A percentile compares a stretch with the other conserved stretches of the same genome.
Evolutionary conservation across 1,284 basidiomycete species (phyloP).

Genomic region (Sanguinoderma infundibulare): DNA sequence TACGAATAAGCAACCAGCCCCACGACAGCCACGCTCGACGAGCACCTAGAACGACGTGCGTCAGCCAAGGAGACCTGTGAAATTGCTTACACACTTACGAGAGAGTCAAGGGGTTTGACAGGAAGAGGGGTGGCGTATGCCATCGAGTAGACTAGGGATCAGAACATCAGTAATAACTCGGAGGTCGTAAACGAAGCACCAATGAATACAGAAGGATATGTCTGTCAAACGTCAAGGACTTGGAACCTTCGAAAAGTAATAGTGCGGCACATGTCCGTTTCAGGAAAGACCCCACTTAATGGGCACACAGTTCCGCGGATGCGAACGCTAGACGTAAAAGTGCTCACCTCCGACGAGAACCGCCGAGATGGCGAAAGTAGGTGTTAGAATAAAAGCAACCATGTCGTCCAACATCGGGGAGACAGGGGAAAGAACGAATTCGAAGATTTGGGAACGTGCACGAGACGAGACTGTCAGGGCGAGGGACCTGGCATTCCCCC

Average conservation of each 20-base stretch:
- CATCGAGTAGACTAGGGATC: conserved; percentile 1
- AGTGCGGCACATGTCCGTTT: neutral
- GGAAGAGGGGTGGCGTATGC: conserved; percentile 6
- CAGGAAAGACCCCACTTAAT: neutral
- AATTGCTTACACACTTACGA: neutral
- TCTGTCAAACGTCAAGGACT: neutral
- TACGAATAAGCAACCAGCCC: neutral
- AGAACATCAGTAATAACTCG: neutral
- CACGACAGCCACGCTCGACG: neutral
- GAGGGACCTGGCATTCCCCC: neutral
- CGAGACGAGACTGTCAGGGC: neutral
- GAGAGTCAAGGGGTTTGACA: neutral
- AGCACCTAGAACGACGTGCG: neutral
- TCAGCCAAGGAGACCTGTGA: too few relatives aligned
- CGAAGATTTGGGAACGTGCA: neutral
- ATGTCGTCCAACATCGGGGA: conserved; percentile 5
- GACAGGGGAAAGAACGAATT: neutral
- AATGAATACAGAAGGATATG: neutral
- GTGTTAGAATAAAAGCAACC: conserved; percentile 24
- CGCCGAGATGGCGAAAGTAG: conserved; percentile 24
- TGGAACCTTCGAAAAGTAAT: neutral
- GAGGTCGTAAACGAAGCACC: neutral
- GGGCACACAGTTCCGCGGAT: too few relatives aligned
- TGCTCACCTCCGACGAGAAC: conserved; percentile 18
- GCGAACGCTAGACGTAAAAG: neutral